Conservation (phyloP, 495 filamentous ascomycete genomes). For the Astrothelium macrocarpum region DNA sequence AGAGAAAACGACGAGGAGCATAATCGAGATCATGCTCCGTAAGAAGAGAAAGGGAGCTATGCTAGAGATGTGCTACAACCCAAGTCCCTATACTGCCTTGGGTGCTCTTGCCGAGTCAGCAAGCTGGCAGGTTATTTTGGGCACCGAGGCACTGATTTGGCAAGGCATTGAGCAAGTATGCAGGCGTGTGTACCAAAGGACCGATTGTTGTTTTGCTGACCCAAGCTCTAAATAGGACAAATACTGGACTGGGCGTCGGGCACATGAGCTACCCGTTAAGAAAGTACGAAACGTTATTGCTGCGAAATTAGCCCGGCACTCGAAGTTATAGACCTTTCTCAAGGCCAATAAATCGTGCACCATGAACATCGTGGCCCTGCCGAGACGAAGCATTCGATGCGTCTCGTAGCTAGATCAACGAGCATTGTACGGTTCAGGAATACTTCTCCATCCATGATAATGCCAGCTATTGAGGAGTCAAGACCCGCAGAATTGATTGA, state of each 20-base stretch:
- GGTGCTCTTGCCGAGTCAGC: constrained; percentile 41
- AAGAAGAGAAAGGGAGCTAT: constrained; percentile 14
- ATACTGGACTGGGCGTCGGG: constrained; percentile 50
- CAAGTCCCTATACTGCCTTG: constrained; percentile 50
- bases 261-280: constrained; percentile 45
- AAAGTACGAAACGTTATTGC: constrained; percentile 43
- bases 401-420: neutral
- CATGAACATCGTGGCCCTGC: neutral
- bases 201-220: neutral
- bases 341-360: neutral
- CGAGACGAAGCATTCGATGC: neutral
- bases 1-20: constrained; percentile 12
- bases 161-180: constrained; percentile 55
- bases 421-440: neutral
- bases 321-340: neutral
- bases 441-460: neutral
- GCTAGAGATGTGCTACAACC: constrained; percentile 30
- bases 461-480: neutral
- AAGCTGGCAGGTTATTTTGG: constrained; percentile 57
- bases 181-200: neutral
- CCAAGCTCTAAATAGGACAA: constrained; percentile 24
- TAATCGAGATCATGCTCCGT: constrained; percentile 5
- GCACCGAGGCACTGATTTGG: constrained; percentile 60
- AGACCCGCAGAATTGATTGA: neutral
- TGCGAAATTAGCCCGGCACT: constrained; percentile 18